phyloP scores from a whole-genome alignment of 2,329 filamentous ascomycete genomes.

The Monilinia vaccinii-corymbosi region DNA sequence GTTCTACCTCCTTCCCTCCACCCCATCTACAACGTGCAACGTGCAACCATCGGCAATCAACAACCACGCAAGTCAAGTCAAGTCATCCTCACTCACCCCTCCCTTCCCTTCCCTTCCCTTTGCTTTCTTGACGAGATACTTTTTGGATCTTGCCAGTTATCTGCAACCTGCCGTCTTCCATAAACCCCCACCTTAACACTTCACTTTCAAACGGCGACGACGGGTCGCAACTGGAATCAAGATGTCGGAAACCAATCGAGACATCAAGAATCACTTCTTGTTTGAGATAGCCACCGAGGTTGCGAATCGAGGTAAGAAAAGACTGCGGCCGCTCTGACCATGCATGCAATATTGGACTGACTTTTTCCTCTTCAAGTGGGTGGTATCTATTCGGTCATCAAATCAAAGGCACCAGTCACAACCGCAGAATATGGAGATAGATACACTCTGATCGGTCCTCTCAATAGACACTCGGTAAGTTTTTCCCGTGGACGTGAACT shows the following conservation, averaged over 20 bases:
- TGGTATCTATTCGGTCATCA: constrained; percentile 98
- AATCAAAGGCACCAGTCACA: constrained; percentile 96
- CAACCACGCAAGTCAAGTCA: no score
- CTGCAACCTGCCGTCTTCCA: background rate
- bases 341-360: background rate
- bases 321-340: constrained; percentile 6
- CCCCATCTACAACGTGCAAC: no score
- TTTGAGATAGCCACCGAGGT: constrained; percentile 98
- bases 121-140: background rate
- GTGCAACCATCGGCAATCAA: no score
- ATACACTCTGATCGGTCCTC: constrained; percentile 89
- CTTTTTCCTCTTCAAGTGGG: constrained; percentile 52
- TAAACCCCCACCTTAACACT: background rate
- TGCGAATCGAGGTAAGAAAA: constrained; percentile 72
- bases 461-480: constrained; percentile 81
- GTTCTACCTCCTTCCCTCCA: no score
- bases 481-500: background rate
- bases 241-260: constrained; percentile 32
- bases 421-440: constrained; percentile 97
- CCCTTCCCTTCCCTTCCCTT: background rate
- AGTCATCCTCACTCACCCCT: background rate
- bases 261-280: constrained; percentile 91
- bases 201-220: background rate
- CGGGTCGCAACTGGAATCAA: constrained; percentile 3
- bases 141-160: background rate